Evolutionary conservation across 768 basidiomycete genomes (phyloP).

Genomic region (Daedalea quercina): DNA sequence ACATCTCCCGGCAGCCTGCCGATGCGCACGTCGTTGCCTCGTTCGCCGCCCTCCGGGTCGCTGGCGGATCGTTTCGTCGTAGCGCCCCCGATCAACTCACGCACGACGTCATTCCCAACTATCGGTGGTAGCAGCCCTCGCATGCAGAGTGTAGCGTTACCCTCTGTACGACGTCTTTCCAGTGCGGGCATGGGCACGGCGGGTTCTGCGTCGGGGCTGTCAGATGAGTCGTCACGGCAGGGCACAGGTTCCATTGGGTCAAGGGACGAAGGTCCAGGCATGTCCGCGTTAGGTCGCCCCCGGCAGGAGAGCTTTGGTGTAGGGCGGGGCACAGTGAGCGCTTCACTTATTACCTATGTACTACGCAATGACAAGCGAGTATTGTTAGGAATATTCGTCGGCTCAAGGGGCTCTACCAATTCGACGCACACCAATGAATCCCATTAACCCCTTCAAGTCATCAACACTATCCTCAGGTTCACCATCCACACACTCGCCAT

Average conservation of each 20-base stretch:
- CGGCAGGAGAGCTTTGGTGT: conserved; percentile 44
- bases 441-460: conserved; percentile 43
- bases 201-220: conserved; percentile 32
- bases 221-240: conserved; percentile 31
- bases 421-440: conserved; percentile 34
- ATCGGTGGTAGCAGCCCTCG: conserved; percentile 24
- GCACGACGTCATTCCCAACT: conserved; percentile 30
- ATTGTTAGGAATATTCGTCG: conserved; percentile 9
- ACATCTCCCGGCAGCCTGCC: conserved; percentile 36
- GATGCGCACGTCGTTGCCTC: conserved; percentile 36
- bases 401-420: conserved; percentile 36
- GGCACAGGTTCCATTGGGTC: conserved; percentile 29
- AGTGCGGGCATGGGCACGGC: conserved; percentile 19
- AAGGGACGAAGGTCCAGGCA: conserved; percentile 27
- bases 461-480: conserved; percentile 43
- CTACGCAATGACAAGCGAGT: background rate
- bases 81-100: conserved; percentile 25
- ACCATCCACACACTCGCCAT: conserved; percentile 41
- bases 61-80: conserved; percentile 41
- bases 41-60: conserved; percentile 35
- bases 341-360: background rate
- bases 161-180: conserved; percentile 29
- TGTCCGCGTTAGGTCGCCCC: conserved; percentile 34
- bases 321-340: conserved; percentile 25
- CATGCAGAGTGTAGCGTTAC: conserved; percentile 27